These are phyloP conservation scores for Acrocalymma vagum DNA, from an alignment of 2,329 filamentous ascomycete genomes.

Conservation along the genomic window DNA sequence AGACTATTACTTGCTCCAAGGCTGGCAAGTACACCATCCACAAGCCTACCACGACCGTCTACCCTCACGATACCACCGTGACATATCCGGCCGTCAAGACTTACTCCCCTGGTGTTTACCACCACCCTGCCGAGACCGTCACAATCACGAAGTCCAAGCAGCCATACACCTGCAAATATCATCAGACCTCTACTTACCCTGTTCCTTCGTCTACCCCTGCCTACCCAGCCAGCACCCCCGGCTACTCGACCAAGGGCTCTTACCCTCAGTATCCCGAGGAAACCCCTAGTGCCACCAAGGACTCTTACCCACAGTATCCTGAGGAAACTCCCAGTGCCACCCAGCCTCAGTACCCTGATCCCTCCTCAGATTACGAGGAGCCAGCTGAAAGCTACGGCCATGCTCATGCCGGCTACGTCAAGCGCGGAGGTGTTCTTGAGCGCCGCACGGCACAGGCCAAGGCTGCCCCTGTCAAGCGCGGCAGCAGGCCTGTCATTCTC, in stretches of 20 bases:
- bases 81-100: constrained; percentile 32
- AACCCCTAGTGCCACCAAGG: neutral
- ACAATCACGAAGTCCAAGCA: constrained; percentile 41
- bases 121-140: constrained; percentile 35
- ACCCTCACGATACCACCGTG: constrained; percentile 33
- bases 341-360: constrained; percentile 10
- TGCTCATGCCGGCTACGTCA: constrained; percentile 11
- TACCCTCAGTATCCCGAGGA: no score
- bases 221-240: constrained; percentile 14
- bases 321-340: no score
- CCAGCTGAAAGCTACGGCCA: constrained; percentile 12
- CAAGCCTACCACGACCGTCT: constrained; percentile 43
- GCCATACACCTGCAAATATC: constrained; percentile 38
- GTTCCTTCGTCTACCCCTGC: constrained; percentile 7
- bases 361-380: constrained; percentile 18
- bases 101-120: constrained; percentile 37
- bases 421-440: constrained; percentile 17
- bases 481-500: no score
- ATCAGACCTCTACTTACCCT: constrained; percentile 27
- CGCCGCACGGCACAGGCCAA: constrained; percentile 4
- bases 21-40: constrained; percentile 40
- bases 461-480: no score
- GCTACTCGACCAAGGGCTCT: no score
- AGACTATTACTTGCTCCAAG: constrained; percentile 28
- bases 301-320: no score